A percentile compares a stretch with the other conserved stretches of the same genome.
These are phyloP conservation scores for Rhizoclosmatium sp. DNA, from an alignment of 192 early-diverging fungal genomes.

Conservation along the genomic window DNA sequence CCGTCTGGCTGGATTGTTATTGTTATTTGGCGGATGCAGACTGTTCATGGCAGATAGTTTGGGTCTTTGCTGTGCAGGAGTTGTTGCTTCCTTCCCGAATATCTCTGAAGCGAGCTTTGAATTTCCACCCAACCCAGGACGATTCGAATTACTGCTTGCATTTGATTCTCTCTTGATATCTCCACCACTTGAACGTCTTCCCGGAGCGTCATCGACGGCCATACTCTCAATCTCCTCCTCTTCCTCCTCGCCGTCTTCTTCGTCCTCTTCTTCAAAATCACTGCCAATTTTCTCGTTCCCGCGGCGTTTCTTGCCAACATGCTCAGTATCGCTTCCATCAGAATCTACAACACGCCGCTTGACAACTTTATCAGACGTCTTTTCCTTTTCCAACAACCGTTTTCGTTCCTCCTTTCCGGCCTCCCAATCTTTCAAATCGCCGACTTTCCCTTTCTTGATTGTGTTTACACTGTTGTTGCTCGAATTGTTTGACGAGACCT, in stretches of 20 bases:
- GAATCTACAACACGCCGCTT: slow-evolving; percentile 3
- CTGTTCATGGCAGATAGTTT: background rate
- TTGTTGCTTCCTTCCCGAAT: slow-evolving; percentile 4
- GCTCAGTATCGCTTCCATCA: slow-evolving; percentile 20
- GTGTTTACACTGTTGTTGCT: background rate
- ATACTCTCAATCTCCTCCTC: slow-evolving; percentile 7
- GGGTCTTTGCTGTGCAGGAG: background rate
- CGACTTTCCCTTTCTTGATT: background rate
- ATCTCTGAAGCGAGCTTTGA: slow-evolving; percentile 4
- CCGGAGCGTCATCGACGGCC: background rate
- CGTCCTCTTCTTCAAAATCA: slow-evolving; percentile 10
- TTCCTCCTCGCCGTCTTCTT: background rate
- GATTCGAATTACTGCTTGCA: background rate
- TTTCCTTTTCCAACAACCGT: background rate
- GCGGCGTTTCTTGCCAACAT: background rate
- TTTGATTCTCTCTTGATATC: no score
- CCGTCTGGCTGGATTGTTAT: background rate
- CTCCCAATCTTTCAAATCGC: slow-evolving; percentile 26
- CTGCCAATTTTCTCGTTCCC: background rate
- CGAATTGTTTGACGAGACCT: background rate
- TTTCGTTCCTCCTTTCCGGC: background rate
- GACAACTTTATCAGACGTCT: background rate
- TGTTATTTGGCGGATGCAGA: background rate
- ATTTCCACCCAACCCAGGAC: background rate
- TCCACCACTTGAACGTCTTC: no score